phyloP scores from a whole-genome alignment of 78 protist species.

The slime mould (Dictyostelium discoideum) region DNA sequence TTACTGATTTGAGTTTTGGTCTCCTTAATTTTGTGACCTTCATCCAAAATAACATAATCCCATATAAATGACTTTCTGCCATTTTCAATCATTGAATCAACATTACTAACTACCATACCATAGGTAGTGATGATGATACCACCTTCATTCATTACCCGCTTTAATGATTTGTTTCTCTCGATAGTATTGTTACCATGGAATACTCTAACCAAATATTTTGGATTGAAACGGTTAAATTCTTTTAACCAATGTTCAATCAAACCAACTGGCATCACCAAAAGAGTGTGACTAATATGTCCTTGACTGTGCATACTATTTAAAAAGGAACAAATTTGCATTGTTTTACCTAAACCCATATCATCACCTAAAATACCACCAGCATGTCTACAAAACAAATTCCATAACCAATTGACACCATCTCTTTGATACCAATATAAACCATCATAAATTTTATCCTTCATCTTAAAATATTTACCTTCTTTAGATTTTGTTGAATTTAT shows the following conservation, averaged over 20 bases:
- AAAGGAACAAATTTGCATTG: slow-evolving; percentile 78
- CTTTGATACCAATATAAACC: slow-evolving; percentile 72
- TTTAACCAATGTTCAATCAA: slow-evolving; percentile 70
- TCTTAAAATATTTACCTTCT: slow-evolving; percentile 3
- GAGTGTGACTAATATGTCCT: neutral
- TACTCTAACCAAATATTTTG: slow-evolving; percentile 2
- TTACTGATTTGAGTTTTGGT: slow-evolving; percentile 64
- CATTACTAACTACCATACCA: slow-evolving; percentile 67
- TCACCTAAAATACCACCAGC: slow-evolving; percentile 83
- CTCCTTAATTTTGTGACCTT: slow-evolving; percentile 77
- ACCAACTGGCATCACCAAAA: slow-evolving; percentile 68
- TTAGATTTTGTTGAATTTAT: neutral
- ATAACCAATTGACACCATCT: slow-evolving; percentile 74
- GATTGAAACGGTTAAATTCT: slow-evolving; percentile 29
- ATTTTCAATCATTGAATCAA: neutral
- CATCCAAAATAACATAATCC: slow-evolving; percentile 73
- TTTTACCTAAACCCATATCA: slow-evolving; percentile 92
- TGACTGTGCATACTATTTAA: slow-evolving; percentile 13
- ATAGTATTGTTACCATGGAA: slow-evolving; percentile 22
- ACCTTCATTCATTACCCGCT: slow-evolving; percentile 28
- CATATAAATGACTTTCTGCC: slow-evolving; percentile 18
- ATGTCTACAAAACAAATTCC: slow-evolving; percentile 33
- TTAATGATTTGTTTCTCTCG: slow-evolving; percentile 15
- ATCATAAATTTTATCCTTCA: slow-evolving; percentile 20
- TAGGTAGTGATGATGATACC: slow-evolving; percentile 84